phyloP scores from a whole-genome alignment of 495 filamentous ascomycete genomes.

The Chlorociboria aeruginascens region DNA sequence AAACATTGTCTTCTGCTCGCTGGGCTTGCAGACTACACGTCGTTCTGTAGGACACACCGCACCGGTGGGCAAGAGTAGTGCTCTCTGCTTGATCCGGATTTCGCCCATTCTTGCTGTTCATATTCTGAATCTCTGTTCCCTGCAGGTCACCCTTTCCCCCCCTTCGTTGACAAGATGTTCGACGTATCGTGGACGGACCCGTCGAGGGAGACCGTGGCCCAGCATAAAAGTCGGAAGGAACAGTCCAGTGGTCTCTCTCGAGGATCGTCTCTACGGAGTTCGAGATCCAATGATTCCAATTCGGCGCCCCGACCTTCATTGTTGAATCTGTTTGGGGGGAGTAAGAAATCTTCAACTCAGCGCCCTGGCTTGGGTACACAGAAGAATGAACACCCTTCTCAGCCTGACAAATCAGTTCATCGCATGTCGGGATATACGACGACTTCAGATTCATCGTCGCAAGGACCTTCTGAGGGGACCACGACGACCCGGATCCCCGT shows the following conservation, averaged over 20 bases:
- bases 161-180: slow-evolving; percentile 27
- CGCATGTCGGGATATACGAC: slow-evolving; percentile 9
- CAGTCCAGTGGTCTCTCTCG: slow-evolving; percentile 1
- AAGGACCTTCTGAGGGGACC: not conserved
- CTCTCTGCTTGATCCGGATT: no score
- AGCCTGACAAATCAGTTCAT: not conserved
- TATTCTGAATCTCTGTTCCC: no score
- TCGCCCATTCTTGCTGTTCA: no score
- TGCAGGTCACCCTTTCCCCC: no score
- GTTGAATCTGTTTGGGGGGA: slow-evolving; percentile 4
- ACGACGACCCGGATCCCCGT: not conserved
- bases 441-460: slow-evolving; percentile 2
- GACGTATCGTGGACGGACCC: slow-evolving; percentile 40
- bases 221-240: slow-evolving; percentile 20
- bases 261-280: slow-evolving; percentile 14
- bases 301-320: slow-evolving; percentile 1
- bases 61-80: no score
- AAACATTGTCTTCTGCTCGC: no score
- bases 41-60: no score
- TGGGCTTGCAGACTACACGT: no score
- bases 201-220: slow-evolving; percentile 30
- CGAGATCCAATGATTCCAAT: slow-evolving; percentile 2
- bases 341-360: not conserved
- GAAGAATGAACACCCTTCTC: no score
- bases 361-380: not conserved